Base-by-base conservation (phyloP, 2,329 filamentous ascomycete genomes). In the Rugonectria rugulosa region DNA sequence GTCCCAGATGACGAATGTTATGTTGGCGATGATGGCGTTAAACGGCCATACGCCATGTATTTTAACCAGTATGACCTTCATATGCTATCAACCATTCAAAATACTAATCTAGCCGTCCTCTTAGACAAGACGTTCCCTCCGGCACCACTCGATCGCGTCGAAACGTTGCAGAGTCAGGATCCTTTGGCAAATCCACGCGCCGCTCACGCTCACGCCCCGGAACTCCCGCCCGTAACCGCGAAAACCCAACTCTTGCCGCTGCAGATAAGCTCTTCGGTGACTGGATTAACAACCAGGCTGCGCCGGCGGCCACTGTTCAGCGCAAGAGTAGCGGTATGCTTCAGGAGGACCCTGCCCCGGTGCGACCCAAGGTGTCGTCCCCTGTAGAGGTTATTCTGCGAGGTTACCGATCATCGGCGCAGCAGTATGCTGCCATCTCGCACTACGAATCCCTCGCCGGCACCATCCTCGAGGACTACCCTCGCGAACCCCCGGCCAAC, bases 381-480 rank as follows among this genome's bases (percentile, higher is more conserved):
- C 83, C 84, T 2, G 79, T 90, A 32, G 92, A 97, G 75, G 85
- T 96, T 60, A 86, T 97, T 51, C 80, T 98, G 14, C 90, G 93
- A 64, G 94, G 94, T 24, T 97, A 93, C 74, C 78, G 80, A 51
- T 83, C 81, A 14, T 72, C 79, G 2, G 73, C 85, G 73, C 77
- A 88, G 75, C 81, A 92, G 79, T 97, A 95, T 83, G 92, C 93
- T 23, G 92, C 92, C 27, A 88, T 98, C 65, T 87, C 90, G 64
- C 91, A 91, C 75, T 98, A 90, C 76, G 94, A 97, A 77, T 85
- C 88, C 57, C 87, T 96, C 36, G 94, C 91, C 6, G 93, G 93
- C 21, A 78, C 86, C 60, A 91, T 97, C 70, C 93, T 93, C 74
- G 94, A 98, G 76, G 93, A 97, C 75, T 98, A 98, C 74, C 87